These are phyloP conservation scores for Cyberlindnera nakhonratchasimensis DNA, from an alignment of 805 yeast species.

Conservation along the genomic window DNA sequence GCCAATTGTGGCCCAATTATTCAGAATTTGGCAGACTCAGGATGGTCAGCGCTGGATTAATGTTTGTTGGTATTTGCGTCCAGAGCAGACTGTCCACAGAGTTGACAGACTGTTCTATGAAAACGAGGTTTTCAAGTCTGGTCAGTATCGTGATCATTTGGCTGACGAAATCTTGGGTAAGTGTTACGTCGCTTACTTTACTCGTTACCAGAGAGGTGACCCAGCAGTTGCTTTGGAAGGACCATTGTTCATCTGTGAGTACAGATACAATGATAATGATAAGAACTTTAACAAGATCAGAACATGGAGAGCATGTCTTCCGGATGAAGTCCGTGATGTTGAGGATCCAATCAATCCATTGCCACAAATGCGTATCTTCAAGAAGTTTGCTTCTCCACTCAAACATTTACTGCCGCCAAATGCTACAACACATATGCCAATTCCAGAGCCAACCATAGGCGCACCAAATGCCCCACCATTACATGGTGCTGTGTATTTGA, in stretches of 20 bases:
- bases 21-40: conserved; percentile 83
- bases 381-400: conserved; percentile 81
- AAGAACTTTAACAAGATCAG: conserved; percentile 90
- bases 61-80: conserved; percentile 96
- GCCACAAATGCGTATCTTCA: conserved; percentile 60
- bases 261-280: conserved; percentile 87
- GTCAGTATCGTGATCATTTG: conserved; percentile 92
- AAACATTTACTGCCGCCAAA: conserved; percentile 71
- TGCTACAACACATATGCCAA: conserved; percentile 67
- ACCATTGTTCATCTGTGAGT: conserved; percentile 91
- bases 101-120: conserved; percentile 85
- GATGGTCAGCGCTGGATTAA: conserved; percentile 87
- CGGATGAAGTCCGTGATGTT: conserved; percentile 86
- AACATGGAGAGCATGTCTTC: conserved; percentile 98
- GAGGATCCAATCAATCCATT: conserved; percentile 81
- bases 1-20: conserved; percentile 92
- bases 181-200: conserved; percentile 91
- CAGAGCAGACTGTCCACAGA: conserved; percentile 96
- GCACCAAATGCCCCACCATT: conserved; percentile 90
- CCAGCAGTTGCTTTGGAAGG: conserved; percentile 78
- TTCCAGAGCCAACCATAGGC: conserved; percentile 81
- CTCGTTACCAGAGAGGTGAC: conserved; percentile 92
- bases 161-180: conserved; percentile 88
- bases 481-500: conserved; percentile 82
- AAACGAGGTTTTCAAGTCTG: conserved; percentile 94